Evolutionary conservation across 108 stramenopile species (phyloP).

Genomic region (Aurantiochytrium sp.): DNA sequence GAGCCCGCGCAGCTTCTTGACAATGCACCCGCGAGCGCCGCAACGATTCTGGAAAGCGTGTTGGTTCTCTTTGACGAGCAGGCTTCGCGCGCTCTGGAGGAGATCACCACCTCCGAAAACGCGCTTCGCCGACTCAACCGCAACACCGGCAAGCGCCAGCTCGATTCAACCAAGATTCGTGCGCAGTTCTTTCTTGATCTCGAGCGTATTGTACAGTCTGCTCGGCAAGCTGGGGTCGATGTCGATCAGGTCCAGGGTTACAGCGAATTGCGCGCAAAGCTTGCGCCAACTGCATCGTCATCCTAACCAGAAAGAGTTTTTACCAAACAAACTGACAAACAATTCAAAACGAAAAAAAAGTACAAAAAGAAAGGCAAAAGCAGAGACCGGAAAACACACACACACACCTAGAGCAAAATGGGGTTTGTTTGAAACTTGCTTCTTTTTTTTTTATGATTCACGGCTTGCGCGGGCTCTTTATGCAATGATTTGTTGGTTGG

Average conservation of each 20-base stretch:
- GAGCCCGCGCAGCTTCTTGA: background rate
- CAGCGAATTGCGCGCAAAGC: background rate
- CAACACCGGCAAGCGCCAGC: constrained; percentile 3
- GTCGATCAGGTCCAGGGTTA: background rate
- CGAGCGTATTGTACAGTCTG: background rate
- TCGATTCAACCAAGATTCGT: background rate
- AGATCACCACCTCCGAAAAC: background rate
- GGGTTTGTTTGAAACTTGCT: too few relatives aligned
- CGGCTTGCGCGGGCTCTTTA: too few relatives aligned
- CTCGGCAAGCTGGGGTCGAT: background rate
- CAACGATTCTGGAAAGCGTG: background rate
- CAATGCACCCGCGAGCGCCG: background rate
- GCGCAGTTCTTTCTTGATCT: background rate
- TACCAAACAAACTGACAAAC: too few relatives aligned
- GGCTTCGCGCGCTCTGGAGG: background rate
- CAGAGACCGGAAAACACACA: too few relatives aligned
- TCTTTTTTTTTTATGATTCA: too few relatives aligned
- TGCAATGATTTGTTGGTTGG: too few relatives aligned
- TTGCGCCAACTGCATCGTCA: background rate
- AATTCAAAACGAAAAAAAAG: too few relatives aligned
- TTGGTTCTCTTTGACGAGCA: background rate
- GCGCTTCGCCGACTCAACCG: background rate
- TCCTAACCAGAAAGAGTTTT: too few relatives aligned
- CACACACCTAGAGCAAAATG: too few relatives aligned
- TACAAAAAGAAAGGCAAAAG: too few relatives aligned